Base-by-base conservation (phyloP, 2,329 filamentous ascomycete genomes). In the Epichloe glyceriae region DNA sequence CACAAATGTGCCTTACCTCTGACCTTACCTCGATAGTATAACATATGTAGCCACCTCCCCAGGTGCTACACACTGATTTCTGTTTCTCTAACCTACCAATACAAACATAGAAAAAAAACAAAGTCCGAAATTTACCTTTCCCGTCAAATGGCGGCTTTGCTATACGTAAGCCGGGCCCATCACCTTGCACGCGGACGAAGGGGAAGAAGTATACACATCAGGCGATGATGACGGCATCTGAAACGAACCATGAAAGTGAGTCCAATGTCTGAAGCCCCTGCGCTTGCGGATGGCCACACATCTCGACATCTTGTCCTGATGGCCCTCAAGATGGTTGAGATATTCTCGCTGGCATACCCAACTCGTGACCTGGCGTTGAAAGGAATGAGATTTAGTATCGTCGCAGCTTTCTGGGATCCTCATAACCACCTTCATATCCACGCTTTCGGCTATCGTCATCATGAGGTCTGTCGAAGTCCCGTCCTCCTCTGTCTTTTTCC, bases 381-480 rank as follows among this genome's bases (percentile, higher is more conserved):
- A 26, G 38, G 17, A 12, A 26, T 34, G 17, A 35, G 5, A 8
- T 44, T 71, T 72, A 82, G 69, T 84, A 84, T 56, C 80, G 78
- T 56, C 80, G 79, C 55, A 83, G 64, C 67, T 84, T 84, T 52
- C 78, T 69, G 47, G 80, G 78, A 67, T 95, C 90, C 63, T 95
- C 88, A 70, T 90, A 84, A 57, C 80, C 78, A 64, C 83, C 82
- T 49, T 94, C 89, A 67, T 86, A 88, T 49, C 82, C 76, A 64
- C 83, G 80, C 74, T 86, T 78, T 64, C 79, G 68, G 67, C 70
- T 73, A 57, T 79, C 77, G 58, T 81, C 78, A 49, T 80, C 76
- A 55, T 74, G 70, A 51, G 73, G 74, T 56, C 75, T 69, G 63
- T 82, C 79, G 64, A 71, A 73, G 60, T 76, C 56, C 10, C 56